Conservation (phyloP, 2,329 filamentous ascomycete species). For the Trematosphaeria pertusa region DNA sequence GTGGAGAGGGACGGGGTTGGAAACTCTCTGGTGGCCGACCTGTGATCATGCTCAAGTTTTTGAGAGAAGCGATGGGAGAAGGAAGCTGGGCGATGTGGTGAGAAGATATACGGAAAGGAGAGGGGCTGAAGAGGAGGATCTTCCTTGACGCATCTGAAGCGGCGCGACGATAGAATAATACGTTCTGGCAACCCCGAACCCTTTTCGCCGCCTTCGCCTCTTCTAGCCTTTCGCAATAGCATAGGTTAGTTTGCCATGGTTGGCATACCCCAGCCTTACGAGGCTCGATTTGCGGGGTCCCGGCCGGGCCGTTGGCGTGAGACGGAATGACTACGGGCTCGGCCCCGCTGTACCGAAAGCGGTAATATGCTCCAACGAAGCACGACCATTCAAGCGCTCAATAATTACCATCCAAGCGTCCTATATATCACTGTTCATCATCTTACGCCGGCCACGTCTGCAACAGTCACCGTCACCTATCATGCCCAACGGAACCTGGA, state of each 20-base stretch:
- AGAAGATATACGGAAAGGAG: conserved; percentile 30
- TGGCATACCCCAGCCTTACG: not conserved
- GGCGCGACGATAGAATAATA: not conserved
- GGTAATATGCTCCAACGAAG: too few species aligned
- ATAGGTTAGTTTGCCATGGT: not conserved
- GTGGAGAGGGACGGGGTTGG: conserved; percentile 54
- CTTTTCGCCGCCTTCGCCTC: too few species aligned
- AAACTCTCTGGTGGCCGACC: conserved; percentile 66
- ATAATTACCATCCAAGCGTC: too few species aligned
- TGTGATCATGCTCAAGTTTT: conserved; percentile 69
- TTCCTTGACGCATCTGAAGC: conserved; percentile 4
- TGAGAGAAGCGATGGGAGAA: conserved; percentile 32
- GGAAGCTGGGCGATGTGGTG: conserved; percentile 33
- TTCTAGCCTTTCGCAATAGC: too few species aligned
- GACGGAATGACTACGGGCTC: conserved; percentile 14
- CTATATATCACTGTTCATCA: too few species aligned
- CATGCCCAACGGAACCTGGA: conserved; percentile 42
- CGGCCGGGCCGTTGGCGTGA: conserved; percentile 18
- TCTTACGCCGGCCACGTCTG: too few species aligned
- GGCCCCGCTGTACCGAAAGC: conserved; percentile 35
- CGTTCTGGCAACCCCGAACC: too few species aligned
- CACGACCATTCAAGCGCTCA: too few species aligned
- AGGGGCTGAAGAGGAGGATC: conserved; percentile 14
- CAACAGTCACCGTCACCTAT: too few species aligned
- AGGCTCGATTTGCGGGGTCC: conserved; percentile 23